A percentile compares a stretch with the other conserved stretches of the same genome.
Evolutionary conservation across 495 filamentous ascomycete genomes (phyloP).

Genomic region (Tirmania nivea): DNA sequence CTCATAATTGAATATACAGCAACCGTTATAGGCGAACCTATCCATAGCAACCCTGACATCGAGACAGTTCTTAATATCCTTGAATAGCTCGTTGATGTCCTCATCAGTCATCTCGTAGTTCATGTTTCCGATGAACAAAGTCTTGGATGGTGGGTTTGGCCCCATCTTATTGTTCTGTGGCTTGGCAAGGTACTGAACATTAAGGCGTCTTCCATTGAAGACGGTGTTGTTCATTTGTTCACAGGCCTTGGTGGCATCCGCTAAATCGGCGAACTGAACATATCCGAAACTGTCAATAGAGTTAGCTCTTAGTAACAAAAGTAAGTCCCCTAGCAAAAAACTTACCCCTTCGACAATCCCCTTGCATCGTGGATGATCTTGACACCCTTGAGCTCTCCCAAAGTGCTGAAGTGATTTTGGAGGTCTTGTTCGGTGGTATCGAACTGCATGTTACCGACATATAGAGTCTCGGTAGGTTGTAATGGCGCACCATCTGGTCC

Average conservation of each 20-base stretch:
- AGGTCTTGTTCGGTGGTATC: slow-evolving; percentile 57
- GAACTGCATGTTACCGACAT: slow-evolving; percentile 71
- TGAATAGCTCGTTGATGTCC: slow-evolving; percentile 67
- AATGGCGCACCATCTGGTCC: slow-evolving; percentile 2
- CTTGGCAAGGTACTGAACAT: slow-evolving; percentile 29
- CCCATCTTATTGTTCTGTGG: background rate
- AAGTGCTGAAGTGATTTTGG: slow-evolving; percentile 40
- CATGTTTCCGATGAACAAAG: slow-evolving; percentile 76
- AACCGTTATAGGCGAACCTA: slow-evolving; percentile 22
- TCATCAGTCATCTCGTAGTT: slow-evolving; percentile 72
- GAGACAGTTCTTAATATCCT: slow-evolving; percentile 42
- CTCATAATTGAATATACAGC: background rate
- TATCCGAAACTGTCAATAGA: slow-evolving; percentile 47
- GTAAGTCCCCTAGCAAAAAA: slow-evolving; percentile 7
- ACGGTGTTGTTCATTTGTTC: slow-evolving; percentile 41
- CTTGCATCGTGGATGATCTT: slow-evolving; percentile 44
- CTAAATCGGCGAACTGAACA: slow-evolving; percentile 38
- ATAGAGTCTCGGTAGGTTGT: slow-evolving; percentile 29
- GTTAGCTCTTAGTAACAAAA: slow-evolving; percentile 10
- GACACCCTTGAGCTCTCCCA: slow-evolving; percentile 34
- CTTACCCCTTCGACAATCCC: slow-evolving; percentile 76
- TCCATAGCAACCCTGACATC: slow-evolving; percentile 85
- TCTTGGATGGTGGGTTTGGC: slow-evolving; percentile 32
- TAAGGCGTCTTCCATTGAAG: slow-evolving; percentile 57
- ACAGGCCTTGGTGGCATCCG: slow-evolving; percentile 39